Percentiles rank a stretch among this genome's conserved stretches.
phyloP scores from a whole-genome alignment of 2,329 filamentous ascomycete genomes.

The Fusarium sp. region DNA sequence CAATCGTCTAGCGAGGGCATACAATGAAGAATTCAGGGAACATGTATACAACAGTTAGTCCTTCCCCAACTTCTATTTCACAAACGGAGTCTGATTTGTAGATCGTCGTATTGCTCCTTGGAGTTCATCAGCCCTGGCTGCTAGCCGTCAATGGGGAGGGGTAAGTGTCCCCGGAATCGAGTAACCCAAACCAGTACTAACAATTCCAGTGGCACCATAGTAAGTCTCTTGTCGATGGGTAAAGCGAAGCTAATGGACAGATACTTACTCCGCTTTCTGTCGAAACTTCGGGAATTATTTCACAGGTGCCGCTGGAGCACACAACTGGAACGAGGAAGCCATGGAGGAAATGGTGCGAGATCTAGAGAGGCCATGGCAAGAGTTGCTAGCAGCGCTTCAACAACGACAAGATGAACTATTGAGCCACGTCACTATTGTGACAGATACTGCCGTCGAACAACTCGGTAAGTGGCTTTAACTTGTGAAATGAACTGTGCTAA shows the following conservation, averaged over 20 bases:
- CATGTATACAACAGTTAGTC: conserved; percentile 30
- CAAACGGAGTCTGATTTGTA: fast-evolving
- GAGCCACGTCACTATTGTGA: background rate
- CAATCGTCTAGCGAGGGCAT: conserved; percentile 11
- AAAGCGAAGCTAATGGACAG: conserved; percentile 33
- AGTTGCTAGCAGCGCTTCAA: conserved; percentile 20
- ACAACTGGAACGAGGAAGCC: conserved; percentile 64
- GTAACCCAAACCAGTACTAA: conserved; percentile 9
- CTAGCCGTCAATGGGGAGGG: conserved; percentile 52
- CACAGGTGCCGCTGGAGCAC: conserved; percentile 47
- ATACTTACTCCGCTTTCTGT: conserved; percentile 60
- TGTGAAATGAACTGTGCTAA: background rate
- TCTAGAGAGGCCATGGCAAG: conserved; percentile 53
- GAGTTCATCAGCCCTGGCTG: conserved; percentile 45
- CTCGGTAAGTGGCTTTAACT: conserved; percentile 24
- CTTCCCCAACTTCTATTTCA: fast-evolving
- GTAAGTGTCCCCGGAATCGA: conserved; percentile 50
- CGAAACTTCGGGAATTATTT: conserved; percentile 57
- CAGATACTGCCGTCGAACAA: conserved; percentile 16
- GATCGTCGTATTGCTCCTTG: conserved; percentile 16
- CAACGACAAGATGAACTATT: conserved; percentile 5
- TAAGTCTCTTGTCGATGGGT: background rate
- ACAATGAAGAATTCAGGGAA: conserved; percentile 29
- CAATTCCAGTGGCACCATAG: conserved; percentile 50
- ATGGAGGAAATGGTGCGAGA: conserved; percentile 56